Conservation (phyloP, 2,329 filamentous ascomycete genomes). For the Madurella mycetomatis region DNA sequence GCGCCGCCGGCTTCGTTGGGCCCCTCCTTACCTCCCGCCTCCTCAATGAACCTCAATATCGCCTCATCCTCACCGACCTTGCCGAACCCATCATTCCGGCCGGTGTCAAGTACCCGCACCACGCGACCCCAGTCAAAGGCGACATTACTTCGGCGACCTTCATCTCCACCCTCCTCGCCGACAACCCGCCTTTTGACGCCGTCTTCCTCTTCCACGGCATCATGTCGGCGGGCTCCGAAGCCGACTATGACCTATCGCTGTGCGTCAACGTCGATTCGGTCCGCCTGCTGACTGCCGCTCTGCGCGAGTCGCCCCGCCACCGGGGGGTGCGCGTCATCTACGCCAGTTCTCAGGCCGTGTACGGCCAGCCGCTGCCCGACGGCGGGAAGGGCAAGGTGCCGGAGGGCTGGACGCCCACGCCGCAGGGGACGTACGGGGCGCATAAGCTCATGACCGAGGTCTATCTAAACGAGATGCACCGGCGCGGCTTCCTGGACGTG, state of each 20-base stretch:
- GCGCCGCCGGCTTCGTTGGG: conserved; percentile 34
- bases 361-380: conserved; percentile 52
- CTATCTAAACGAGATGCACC: conserved; percentile 59
- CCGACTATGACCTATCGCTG: conserved; percentile 55
- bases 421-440: conserved; percentile 58
- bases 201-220: conserved; percentile 63
- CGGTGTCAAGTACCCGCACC: conserved; percentile 44
- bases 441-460: conserved; percentile 61
- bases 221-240: conserved; percentile 62
- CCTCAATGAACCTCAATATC: conserved; percentile 37
- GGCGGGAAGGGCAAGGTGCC: conserved; percentile 36
- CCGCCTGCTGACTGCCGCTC: conserved; percentile 46
- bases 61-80: conserved; percentile 49
- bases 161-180: conserved; percentile 38
- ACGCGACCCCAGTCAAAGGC: conserved; percentile 46
- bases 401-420: conserved; percentile 50
- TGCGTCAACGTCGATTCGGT: conserved; percentile 59
- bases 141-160: conserved; percentile 41
- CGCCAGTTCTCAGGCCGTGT: conserved; percentile 59
- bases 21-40: conserved; percentile 37
- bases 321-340: conserved; percentile 57
- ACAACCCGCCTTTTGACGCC: conserved; percentile 44
- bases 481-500: conserved; percentile 54
- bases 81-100: conserved; percentile 47
- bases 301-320: conserved; percentile 38